Conservation (phyloP, 139 green algal species). For the Chlamydomonas incerta region DNA sequence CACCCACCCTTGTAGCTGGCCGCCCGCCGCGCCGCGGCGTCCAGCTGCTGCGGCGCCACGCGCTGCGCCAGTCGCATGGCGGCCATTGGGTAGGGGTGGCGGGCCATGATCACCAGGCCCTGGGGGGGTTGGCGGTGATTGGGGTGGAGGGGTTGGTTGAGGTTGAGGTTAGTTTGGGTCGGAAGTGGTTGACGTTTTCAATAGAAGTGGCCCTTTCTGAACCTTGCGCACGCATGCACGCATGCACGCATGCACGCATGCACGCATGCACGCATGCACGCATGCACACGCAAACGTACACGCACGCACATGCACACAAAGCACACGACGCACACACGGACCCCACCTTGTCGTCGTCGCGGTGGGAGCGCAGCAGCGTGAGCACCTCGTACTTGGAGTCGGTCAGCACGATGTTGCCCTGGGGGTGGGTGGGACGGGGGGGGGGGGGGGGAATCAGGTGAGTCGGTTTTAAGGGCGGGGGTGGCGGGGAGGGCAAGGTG, state of each 20-base stretch:
- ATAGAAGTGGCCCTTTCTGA: no score
- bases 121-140: neutral
- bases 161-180: neutral
- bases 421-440: neutral
- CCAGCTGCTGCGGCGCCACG: constrained; percentile 19
- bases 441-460: no score
- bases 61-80: constrained; percentile 54
- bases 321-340: neutral
- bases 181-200: no score
- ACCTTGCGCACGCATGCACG: no score
- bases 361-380: constrained; percentile 92
- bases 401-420: constrained; percentile 96
- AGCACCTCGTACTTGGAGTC: constrained; percentile 92
- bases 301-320: no score
- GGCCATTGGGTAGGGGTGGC: constrained; percentile 74
- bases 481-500: neutral
- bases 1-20: constrained; percentile 12
- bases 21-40: constrained; percentile 6
- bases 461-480: neutral
- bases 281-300: neutral
- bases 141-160: neutral
- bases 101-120: constrained; percentile 77
- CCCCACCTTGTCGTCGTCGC: constrained; percentile 87
- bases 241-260: neutral
- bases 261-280: neutral